These are phyloP conservation scores for Nakazawaea holstii DNA, from an alignment of 805 yeast species.

Conservation along the genomic window DNA sequence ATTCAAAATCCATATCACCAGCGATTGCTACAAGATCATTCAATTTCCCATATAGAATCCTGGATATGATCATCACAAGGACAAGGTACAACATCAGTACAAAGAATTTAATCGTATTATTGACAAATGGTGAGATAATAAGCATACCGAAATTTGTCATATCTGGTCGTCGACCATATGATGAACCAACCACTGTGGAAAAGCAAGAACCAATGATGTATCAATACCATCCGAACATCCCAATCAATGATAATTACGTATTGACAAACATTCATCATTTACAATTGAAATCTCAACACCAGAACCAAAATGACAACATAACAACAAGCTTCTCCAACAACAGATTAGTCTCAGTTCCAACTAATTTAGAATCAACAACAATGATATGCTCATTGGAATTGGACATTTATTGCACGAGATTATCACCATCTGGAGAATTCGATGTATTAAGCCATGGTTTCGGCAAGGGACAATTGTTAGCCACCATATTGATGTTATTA, in stretches of 20 bases:
- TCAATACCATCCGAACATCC: slow-evolving; percentile 63
- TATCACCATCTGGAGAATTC: slow-evolving; percentile 79
- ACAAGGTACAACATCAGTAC: slow-evolving; percentile 66
- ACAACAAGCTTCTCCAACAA: too few relatives aligned
- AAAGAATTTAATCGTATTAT: slow-evolving; percentile 56
- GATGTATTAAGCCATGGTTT: slow-evolving; percentile 69
- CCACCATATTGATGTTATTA: slow-evolving; percentile 52
- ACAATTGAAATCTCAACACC: slow-evolving; percentile 13
- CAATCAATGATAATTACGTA: slow-evolving; percentile 35
- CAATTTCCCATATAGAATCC: slow-evolving; percentile 54
- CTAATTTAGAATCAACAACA: slow-evolving; percentile 78
- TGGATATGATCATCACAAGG: slow-evolving; percentile 43
- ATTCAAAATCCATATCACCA: slow-evolving; percentile 31
- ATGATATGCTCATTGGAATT: slow-evolving; percentile 59
- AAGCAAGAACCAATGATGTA: slow-evolving; percentile 50
- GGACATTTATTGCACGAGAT: slow-evolving; percentile 74
- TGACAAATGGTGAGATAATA: slow-evolving; percentile 57
- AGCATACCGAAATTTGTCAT: slow-evolving; percentile 66
- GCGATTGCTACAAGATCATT: slow-evolving; percentile 51
- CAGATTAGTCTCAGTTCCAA: slow-evolving; percentile 41
- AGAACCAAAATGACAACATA: too few relatives aligned
- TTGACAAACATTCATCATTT: slow-evolving; percentile 1
- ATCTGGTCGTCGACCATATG: slow-evolving; percentile 65
- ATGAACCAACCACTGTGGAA: slow-evolving; percentile 45
- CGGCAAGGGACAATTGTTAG: slow-evolving; percentile 55